A percentile compares a stretch with the other conserved stretches of the same genome.
phyloP scores from a whole-genome alignment of 305 asterid genomes.

The Fraxinus baroniana region DNA sequence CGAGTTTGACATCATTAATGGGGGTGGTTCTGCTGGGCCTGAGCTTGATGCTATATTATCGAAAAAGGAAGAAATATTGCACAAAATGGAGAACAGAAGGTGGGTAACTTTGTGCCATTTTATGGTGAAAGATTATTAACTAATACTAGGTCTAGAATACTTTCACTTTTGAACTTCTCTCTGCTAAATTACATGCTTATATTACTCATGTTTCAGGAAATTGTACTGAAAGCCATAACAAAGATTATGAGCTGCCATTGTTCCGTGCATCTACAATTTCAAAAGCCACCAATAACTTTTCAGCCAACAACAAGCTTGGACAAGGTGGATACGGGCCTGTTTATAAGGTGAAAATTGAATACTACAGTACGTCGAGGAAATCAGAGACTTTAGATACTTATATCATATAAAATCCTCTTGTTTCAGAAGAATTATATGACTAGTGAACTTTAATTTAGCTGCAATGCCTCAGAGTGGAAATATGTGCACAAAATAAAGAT shows the following conservation, averaged over 20 bases:
- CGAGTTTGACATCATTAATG: background rate
- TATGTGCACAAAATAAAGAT: background rate
- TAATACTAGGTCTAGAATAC: background rate
- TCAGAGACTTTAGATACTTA: background rate
- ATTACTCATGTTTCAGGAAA: background rate
- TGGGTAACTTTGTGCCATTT: background rate
- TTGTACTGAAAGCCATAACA: background rate
- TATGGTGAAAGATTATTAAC: background rate
- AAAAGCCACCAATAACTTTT: slow-evolving; percentile 41
- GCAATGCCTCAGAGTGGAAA: background rate
- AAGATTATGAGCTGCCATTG: slow-evolving; percentile 37
- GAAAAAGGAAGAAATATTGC: background rate
- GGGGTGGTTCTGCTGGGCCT: background rate
- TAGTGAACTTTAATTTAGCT: background rate
- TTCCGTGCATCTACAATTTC: slow-evolving; percentile 16
- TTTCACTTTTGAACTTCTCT: background rate
- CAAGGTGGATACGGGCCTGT: slow-evolving; percentile 48
- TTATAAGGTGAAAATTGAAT: slow-evolving; percentile 19
- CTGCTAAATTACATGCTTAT: background rate
- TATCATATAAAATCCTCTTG: background rate
- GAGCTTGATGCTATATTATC: background rate
- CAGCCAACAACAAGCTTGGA: slow-evolving; percentile 40
- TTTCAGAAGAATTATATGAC: background rate
- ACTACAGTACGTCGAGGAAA: background rate
- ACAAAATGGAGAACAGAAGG: background rate